Evolutionary conservation across 345 rosid species (phyloP).

Genomic region (Gossypium herbaceum): DNA sequence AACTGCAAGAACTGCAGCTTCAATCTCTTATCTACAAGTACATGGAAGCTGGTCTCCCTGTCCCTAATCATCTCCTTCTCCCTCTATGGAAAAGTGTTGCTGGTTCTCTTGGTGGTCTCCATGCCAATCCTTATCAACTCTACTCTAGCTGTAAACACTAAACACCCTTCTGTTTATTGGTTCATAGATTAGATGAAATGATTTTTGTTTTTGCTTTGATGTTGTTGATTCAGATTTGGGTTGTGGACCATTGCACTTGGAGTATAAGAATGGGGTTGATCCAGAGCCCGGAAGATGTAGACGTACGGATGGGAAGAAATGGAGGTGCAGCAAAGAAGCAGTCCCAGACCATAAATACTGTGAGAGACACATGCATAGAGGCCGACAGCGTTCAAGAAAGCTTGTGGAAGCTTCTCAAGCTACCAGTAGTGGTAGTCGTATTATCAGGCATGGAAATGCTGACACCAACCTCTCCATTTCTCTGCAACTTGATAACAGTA

Average conservation of each 20-base stretch:
- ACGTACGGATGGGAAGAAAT: slow-evolving; percentile 60
- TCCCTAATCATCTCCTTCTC: slow-evolving; percentile 41
- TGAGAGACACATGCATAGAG: slow-evolving; percentile 46
- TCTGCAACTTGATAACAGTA: slow-evolving; percentile 12
- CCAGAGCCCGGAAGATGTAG: slow-evolving; percentile 51
- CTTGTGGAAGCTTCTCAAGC: slow-evolving; percentile 40
- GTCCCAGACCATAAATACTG: slow-evolving; percentile 46
- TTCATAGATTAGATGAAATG: not conserved
- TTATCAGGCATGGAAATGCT: not conserved
- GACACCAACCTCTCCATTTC: slow-evolving; percentile 38
- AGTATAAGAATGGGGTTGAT: slow-evolving; percentile 31
- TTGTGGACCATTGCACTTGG: slow-evolving; percentile 20
- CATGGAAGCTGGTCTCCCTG: slow-evolving; percentile 36
- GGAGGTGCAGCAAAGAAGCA: slow-evolving; percentile 55
- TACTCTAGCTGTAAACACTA: slow-evolving; percentile 35
- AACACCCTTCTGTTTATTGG: not conserved
- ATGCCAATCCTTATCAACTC: slow-evolving; percentile 27
- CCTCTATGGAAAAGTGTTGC: slow-evolving; percentile 46
- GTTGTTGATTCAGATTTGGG: slow-evolving; percentile 18
- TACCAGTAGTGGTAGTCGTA: not conserved
- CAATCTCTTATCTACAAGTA: slow-evolving; percentile 43
- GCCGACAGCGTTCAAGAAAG: slow-evolving; percentile 55
- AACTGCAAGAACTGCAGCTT: slow-evolving; percentile 43
- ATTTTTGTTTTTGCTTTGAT: not conserved
- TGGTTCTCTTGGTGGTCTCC: slow-evolving; percentile 18